phyloP scores from a whole-genome alignment of 441 rosid genomes.

The Erysimum cheiri region DNA sequence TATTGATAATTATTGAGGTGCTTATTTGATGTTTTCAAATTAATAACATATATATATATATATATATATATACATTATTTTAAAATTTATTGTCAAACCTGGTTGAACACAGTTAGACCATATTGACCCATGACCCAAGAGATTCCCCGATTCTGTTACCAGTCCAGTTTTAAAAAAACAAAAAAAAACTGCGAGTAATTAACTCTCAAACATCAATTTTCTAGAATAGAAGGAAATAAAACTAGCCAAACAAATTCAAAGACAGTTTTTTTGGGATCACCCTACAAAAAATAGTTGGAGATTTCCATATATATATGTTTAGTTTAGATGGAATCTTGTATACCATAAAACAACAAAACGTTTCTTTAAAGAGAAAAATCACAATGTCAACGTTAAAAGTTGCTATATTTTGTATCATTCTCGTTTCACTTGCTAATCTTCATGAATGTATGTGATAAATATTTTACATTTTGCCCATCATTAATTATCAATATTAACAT shows the following conservation, averaged over 20 bases:
- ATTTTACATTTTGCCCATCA: neutral
- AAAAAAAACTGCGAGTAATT: too few species aligned
- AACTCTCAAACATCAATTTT: neutral
- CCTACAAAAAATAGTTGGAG: neutral
- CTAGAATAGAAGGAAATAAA: neutral
- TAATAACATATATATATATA: too few species aligned
- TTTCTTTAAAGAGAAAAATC: neutral
- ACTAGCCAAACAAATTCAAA: neutral
- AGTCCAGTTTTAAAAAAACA: too few species aligned
- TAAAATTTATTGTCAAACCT: too few species aligned
- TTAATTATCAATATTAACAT: neutral
- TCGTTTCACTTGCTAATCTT: neutral
- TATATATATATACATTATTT: too few species aligned
- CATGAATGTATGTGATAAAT: conserved; percentile 23
- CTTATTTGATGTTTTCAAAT: too few species aligned
- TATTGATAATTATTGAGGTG: too few species aligned
- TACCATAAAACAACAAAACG: neutral
- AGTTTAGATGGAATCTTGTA: neutral
- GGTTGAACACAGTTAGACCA: too few species aligned
- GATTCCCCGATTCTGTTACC: too few species aligned
- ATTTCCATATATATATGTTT: neutral
- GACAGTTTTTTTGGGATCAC: neutral
- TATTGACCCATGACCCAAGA: too few species aligned
- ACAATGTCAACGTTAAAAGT: neutral
- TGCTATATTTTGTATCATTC: neutral